phyloP scores from a whole-genome alignment of 192 early-diverging fungal genomes.

The Polychytrium aggregatum region DNA sequence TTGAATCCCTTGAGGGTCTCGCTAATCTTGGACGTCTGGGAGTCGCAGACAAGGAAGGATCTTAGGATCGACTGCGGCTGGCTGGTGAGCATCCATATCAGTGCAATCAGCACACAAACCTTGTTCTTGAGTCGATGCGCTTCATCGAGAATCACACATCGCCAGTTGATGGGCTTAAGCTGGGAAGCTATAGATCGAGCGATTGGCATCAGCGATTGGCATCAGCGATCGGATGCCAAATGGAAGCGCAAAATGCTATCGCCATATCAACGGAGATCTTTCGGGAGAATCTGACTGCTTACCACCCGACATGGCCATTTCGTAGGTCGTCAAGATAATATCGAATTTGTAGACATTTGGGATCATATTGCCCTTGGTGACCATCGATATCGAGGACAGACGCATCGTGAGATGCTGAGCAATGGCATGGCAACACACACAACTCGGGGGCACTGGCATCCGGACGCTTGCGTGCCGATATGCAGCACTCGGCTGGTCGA shows the following conservation, averaged over 20 bases:
- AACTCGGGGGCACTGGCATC: too few species aligned
- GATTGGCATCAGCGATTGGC: background rate
- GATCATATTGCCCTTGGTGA: conserved; percentile 13
- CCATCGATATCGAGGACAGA: too few species aligned
- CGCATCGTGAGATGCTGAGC: too few species aligned
- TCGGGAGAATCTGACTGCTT: conserved; percentile 6
- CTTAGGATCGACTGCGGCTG: background rate
- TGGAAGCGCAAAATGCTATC: conserved; percentile 1
- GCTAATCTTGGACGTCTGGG: conserved; percentile 51
- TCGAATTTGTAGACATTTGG: conserved; percentile 40
- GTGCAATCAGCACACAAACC: conserved; percentile 5
- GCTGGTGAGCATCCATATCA: background rate
- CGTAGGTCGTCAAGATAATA: conserved; percentile 48
- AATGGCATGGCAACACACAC: too few species aligned
- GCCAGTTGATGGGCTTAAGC: conserved; percentile 60
- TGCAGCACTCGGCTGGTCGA: too few species aligned
- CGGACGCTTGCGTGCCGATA: too few species aligned
- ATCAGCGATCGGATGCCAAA: background rate
- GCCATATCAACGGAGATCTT: too few species aligned
- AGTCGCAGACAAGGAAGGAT: background rate
- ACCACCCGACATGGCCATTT: conserved; percentile 45
- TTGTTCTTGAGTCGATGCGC: conserved; percentile 82
- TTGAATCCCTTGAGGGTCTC: conserved; percentile 64
- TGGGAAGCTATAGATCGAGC: conserved; percentile 34
- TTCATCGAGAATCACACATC: conserved; percentile 67